phyloP scores from a whole-genome alignment of 2,329 filamentous ascomycete genomes.

The Fusarium duplospermum region DNA sequence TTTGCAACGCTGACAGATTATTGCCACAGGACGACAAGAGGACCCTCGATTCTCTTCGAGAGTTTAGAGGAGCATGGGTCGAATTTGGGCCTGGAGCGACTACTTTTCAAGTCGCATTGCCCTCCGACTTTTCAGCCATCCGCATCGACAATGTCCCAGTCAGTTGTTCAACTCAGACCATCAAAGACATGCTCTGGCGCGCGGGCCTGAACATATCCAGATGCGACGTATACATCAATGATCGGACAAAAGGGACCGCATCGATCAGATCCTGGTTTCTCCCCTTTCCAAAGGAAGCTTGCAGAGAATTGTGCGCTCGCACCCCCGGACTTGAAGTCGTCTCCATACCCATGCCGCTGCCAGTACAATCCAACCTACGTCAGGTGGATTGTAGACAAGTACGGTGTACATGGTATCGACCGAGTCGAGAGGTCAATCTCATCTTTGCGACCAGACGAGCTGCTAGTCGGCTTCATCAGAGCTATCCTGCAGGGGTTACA shows the following conservation, averaged over 20 bases:
- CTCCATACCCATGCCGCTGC: slow-evolving; percentile 25
- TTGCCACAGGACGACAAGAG: background rate
- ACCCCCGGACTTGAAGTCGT: background rate
- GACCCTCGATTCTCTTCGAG: slow-evolving; percentile 6
- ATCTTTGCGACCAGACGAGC: slow-evolving; percentile 24
- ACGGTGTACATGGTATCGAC: slow-evolving; percentile 51
- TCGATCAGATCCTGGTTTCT: slow-evolving; percentile 15
- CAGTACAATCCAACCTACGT: slow-evolving; percentile 40
- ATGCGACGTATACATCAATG: background rate
- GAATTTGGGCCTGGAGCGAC: slow-evolving; percentile 49
- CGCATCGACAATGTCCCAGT: slow-evolving; percentile 46
- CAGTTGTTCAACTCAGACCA: slow-evolving; percentile 22
- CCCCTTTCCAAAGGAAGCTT: slow-evolving; percentile 15
- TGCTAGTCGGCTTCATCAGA: slow-evolving; percentile 26
- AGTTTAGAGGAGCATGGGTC: slow-evolving; percentile 43
- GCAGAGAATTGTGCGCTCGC: background rate
- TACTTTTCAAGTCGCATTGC: slow-evolving; percentile 44
- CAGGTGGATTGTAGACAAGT: slow-evolving; percentile 51
- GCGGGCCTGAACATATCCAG: background rate
- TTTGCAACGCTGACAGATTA: background rate
- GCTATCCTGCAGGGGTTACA: slow-evolving; percentile 32
- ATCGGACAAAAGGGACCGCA: background rate
- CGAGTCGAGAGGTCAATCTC: slow-evolving; percentile 33
- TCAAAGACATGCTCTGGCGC: slow-evolving; percentile 35
- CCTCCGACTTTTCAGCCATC: slow-evolving; percentile 52